A percentile compares a stretch with the other conserved stretches of the same genome.
Conservation (phyloP, 768 basidiomycete species). For the Guyanaporus albipodus region DNA sequence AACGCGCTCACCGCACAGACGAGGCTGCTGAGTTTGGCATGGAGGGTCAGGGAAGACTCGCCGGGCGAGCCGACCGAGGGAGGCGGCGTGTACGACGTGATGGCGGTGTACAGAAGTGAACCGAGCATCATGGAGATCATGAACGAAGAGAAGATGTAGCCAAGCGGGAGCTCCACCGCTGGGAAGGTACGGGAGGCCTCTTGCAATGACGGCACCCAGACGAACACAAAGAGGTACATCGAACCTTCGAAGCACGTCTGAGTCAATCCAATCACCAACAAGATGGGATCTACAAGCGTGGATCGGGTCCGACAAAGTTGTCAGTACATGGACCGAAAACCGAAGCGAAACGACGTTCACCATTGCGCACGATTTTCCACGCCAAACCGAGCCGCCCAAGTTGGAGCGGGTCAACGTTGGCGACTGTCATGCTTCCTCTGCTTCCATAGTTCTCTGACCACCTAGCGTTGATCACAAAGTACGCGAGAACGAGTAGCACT, state of each 20-base stretch:
- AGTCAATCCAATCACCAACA: slow-evolving; percentile 63
- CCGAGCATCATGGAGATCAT: slow-evolving; percentile 84
- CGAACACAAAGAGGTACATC: slow-evolving; percentile 83
- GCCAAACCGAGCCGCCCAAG: slow-evolving; percentile 51
- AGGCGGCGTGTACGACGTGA: slow-evolving; percentile 35
- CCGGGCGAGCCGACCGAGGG: slow-evolving; percentile 16
- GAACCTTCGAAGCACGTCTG: slow-evolving; percentile 84
- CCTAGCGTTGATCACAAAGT: slow-evolving; percentile 49
- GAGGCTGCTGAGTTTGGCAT: slow-evolving; percentile 62
- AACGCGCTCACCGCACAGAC: slow-evolving; percentile 59
- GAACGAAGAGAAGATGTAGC: slow-evolving; percentile 77
- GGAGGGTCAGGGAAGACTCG: slow-evolving; percentile 48
- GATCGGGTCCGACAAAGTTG: not conserved
- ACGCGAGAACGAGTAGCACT: slow-evolving; percentile 47
- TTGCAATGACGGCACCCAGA: slow-evolving; percentile 77
- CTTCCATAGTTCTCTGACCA: slow-evolving; percentile 75
- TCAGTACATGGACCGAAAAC: not conserved
- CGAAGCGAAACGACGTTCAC: slow-evolving; percentile 30
- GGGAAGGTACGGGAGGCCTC: slow-evolving; percentile 44
- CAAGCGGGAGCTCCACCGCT: slow-evolving; percentile 52
- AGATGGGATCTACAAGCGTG: slow-evolving; percentile 45
- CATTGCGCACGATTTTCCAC: slow-evolving; percentile 52
- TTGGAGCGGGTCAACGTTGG: slow-evolving; percentile 43
- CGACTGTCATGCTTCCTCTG: slow-evolving; percentile 26
- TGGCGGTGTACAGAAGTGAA: slow-evolving; percentile 60